Conservation (phyloP, 1,284 basidiomycete species). For the Malassezia caprae region DNA sequence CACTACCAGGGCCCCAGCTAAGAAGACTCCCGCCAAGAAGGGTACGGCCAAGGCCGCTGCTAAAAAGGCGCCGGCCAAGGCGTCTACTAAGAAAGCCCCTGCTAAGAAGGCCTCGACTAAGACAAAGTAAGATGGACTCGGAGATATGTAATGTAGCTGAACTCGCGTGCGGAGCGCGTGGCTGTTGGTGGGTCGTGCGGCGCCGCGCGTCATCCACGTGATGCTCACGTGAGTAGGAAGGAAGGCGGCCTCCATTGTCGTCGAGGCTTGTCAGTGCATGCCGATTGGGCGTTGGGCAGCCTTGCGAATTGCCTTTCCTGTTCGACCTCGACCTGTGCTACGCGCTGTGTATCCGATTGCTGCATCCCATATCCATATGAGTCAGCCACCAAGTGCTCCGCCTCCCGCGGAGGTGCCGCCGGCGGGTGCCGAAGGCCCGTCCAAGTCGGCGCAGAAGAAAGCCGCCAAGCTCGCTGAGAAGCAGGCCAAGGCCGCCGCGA, state of each 20-base stretch:
- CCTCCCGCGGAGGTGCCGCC: neutral
- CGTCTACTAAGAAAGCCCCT: constrained; percentile 14
- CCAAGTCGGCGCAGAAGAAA: constrained; percentile 40
- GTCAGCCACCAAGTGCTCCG: neutral
- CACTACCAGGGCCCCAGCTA: constrained; percentile 7
- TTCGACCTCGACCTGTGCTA: neutral
- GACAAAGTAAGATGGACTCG: neutral
- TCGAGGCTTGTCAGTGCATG: constrained; percentile 11
- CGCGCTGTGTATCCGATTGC: neutral
- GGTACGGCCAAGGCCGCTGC: too few relatives aligned
- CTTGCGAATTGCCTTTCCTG: neutral
- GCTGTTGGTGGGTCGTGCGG: neutral
- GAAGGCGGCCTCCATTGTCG: neutral
- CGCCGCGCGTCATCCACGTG: neutral
- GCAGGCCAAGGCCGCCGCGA: constrained; percentile 36
- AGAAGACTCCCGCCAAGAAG: constrained; percentile 15
- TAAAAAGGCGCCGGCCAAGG: constrained; percentile 22
- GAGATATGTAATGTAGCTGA: neutral
- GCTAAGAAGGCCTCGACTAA: neutral
- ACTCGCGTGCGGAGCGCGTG: neutral
- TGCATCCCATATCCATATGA: constrained; percentile 4
- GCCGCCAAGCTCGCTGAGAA: constrained; percentile 40
- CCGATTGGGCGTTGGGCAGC: constrained; percentile 10
- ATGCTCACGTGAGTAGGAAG: neutral
- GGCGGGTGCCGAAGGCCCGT: constrained; percentile 7